These are phyloP conservation scores for Clarireedia sp. DNA, from an alignment of 2,329 filamentous ascomycete genomes.

Conservation along the genomic window DNA sequence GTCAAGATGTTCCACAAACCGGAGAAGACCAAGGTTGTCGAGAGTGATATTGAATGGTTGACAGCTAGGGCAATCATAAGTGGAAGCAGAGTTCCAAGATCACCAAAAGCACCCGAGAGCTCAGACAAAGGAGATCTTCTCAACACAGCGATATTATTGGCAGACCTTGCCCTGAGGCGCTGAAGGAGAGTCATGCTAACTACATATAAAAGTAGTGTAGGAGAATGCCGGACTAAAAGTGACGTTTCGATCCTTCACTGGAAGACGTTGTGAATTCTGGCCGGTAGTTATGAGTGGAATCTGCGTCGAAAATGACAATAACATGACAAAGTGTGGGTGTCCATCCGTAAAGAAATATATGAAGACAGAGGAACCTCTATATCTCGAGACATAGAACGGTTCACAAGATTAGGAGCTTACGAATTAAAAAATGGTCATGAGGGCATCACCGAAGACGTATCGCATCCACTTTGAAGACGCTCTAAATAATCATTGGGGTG, in stretches of 20 bases:
- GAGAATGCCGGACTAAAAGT: background rate
- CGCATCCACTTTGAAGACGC: background rate
- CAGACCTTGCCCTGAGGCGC: conserved; percentile 11
- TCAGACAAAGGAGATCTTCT: conserved; percentile 56
- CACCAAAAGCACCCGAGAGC: conserved; percentile 81
- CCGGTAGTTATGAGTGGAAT: background rate
- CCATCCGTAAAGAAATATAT: background rate
- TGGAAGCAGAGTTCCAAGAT: conserved; percentile 82
- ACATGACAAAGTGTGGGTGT: background rate
- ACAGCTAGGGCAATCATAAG: conserved; percentile 80
- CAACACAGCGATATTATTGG: conserved; percentile 49
- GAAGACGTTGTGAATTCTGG: background rate
- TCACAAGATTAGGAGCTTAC: background rate
- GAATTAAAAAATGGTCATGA: background rate
- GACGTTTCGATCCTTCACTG: too few relatives aligned
- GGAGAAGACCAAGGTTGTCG: conserved; percentile 79
- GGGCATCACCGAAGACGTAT: background rate
- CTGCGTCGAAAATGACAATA: background rate
- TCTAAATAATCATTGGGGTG: too few relatives aligned
- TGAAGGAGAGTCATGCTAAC: background rate
- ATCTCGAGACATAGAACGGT: background rate
- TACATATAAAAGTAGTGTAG: background rate
- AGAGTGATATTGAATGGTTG: conserved; percentile 70
- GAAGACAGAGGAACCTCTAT: background rate
- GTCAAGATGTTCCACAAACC: conserved; percentile 82